These are phyloP conservation scores for Heterobasidion irregulare DNA, from an alignment of 1,284 basidiomycete species.

Conservation along the genomic window DNA sequence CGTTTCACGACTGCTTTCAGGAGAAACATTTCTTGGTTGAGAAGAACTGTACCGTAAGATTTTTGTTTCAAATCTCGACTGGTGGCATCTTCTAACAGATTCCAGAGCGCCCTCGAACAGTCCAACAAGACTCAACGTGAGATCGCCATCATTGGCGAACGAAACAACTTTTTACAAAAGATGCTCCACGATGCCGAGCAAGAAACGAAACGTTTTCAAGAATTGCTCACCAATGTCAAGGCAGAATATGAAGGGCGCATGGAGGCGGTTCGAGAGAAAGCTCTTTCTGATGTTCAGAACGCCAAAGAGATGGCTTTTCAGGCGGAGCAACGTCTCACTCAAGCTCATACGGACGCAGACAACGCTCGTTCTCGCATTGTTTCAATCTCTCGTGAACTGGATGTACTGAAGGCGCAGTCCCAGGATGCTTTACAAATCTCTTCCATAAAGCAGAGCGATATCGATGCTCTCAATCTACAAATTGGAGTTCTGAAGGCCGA, in stretches of 20 bases:
- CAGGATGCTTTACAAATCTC: constrained; percentile 1
- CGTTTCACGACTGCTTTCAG: constrained; percentile 10
- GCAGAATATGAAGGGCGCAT: constrained; percentile 8
- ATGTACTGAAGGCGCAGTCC: constrained; percentile 4
- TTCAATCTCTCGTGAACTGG: constrained; percentile 1
- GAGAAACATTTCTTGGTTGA: constrained; percentile 24
- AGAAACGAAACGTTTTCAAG: constrained; percentile 8
- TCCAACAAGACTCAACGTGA: constrained; percentile 12
- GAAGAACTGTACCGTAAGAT: constrained; percentile 18
- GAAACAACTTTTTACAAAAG: constrained; percentile 5
- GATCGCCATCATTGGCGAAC: constrained; percentile 6
- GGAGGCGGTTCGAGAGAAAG: constrained; percentile 8
- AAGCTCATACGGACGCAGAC: constrained; percentile 6
- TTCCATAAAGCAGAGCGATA: constrained; percentile 14
- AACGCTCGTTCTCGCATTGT: constrained; percentile 5
- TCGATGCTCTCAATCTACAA: constrained; percentile 14
- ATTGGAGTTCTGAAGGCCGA: constrained; percentile 18
- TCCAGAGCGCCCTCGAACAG: neutral
- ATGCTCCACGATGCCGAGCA: constrained; percentile 6
- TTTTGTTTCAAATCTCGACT: neutral
- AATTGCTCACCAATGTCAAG: constrained; percentile 3
- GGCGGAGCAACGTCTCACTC: constrained; percentile 4
- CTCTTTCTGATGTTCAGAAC: constrained; percentile 2
- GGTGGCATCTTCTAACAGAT: neutral
- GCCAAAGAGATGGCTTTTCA: constrained; percentile 7